Evolutionary conservation across 2,329 filamentous ascomycete genomes (phyloP).

Genomic region (Hypoxylon sp.): DNA sequence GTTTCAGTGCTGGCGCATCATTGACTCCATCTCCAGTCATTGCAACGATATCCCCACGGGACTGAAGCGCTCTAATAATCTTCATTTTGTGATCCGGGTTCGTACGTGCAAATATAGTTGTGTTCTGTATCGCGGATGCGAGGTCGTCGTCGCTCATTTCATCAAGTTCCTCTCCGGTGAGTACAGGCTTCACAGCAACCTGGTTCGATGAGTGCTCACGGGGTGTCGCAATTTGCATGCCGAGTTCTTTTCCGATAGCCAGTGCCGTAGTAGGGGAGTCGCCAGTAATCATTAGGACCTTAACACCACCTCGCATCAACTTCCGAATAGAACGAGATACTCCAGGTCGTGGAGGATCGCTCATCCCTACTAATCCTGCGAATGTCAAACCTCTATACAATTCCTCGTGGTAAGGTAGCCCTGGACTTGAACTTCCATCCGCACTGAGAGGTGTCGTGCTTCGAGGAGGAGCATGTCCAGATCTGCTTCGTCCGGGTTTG

Average conservation of each 20-base stretch:
- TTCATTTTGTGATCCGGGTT: conserved; percentile 99
- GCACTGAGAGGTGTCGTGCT: conserved; percentile 66
- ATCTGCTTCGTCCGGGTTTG: conserved; percentile 61
- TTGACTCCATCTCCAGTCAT: conserved; percentile 99
- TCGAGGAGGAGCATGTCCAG: conserved; percentile 60
- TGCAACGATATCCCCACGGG: conserved; percentile 94
- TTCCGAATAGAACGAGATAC: conserved; percentile 91
- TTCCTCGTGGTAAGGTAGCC: conserved; percentile 73
- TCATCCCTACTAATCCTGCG: conserved; percentile 96
- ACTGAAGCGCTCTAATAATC: conserved; percentile 91
- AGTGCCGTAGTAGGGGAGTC: conserved; percentile 95
- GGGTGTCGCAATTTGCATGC: conserved; percentile 81
- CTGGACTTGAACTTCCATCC: conserved; percentile 58
- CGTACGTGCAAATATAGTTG: conserved; percentile 95
- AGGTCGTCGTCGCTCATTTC: conserved; percentile 89
- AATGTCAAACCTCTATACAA: conserved; percentile 88
- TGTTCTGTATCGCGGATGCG: conserved; percentile 85
- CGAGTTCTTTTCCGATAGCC: conserved; percentile 94
- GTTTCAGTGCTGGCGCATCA: conserved; percentile 95
- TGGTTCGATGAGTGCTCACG: conserved; percentile 68
- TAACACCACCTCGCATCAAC: conserved; percentile 93
- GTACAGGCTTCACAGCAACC: conserved; percentile 77
- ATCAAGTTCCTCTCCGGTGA: conserved; percentile 94
- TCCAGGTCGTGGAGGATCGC: conserved; percentile 91
- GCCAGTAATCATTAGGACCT: conserved; percentile 99